Base-by-base conservation (phyloP, 176 grass and related monocot genomes). In the Lolium perenne region DNA sequence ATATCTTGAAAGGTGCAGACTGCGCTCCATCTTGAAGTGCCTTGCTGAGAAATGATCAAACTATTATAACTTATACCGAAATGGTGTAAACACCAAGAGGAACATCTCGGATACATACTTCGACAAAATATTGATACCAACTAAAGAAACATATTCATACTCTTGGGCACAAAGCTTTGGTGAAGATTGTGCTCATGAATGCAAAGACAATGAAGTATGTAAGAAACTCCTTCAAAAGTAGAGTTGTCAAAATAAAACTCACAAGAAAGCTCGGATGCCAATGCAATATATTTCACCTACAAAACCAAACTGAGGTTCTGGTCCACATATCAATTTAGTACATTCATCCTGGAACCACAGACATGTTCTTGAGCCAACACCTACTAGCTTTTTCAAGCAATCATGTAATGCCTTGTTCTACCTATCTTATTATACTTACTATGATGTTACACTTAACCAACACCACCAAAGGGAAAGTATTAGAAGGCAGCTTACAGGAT, bases 1-100 rank as follows among this genome's bases (percentile, higher is more conserved):
- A 97, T 85, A 97, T 97, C 89, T 91, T 95, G 87, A 97, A 97
- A 77, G 72, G 18, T 86, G 87, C 73, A 61, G 93, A 92, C 25
- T 40, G 47, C 1, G 67, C 88, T 60, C 95, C 95, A 77, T 93
- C 76, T 83, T 97, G 93, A 84, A 97, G 80, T 82, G 91, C 73
- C 80, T 97, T 97, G 82, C 95, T 97, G 93, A 43, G 56, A 93
- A 72, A 84, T 66, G 48, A 75, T 80, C 47, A 83, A 72, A 10
- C 35, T 78, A 90, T 89, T 84, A 92, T 78, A 85, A 81, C 25
- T 89, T 70, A 55, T 26, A 49, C 49, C 15, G 47, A 77, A 83
- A 65, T 68, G 38, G 22, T 62, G 32, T 20, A 7, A 57, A 65
- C 23, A 58, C 17, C 32, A 46, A 77, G 69, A 85, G 53, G 70